Base-by-base conservation (phyloP, 2,329 filamentous ascomycete species). In the Colletotrichum chlorophyti region DNA sequence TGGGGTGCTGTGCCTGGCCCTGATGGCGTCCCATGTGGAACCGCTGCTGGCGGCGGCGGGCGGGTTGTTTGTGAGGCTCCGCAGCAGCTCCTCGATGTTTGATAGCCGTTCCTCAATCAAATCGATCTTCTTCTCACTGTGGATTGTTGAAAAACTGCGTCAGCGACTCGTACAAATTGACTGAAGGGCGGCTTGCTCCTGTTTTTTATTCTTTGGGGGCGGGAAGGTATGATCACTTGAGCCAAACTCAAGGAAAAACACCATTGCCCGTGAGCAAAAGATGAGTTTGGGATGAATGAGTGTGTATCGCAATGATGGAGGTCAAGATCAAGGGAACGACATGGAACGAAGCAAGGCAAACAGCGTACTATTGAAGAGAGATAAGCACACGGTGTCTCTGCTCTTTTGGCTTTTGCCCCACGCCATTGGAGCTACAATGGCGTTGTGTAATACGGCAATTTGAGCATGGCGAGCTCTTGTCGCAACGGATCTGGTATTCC, bases 291-390 rank as follows among this genome's bases (percentile, higher is more conserved):
- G n/a, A n/a, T n/a, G n/a, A n/a, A n/a, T n/a, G n/a, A n/a, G n/a
- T n/a, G n/a, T n/a, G n/a, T n/a, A n/a, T n/a, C n/a, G n/a, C n/a
- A n/a, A n/a, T n/a, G 12, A 46, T 29, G 14, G 31, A 10, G 58
- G 17, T 48, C 31, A 14, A 26, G 50, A 37, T 12, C 12, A 32
- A 24, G 15, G 35, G 17, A 54, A 34, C 4, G 35, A 34, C 24
- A 11, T 9, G 15, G 26, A 9, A 27, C 51, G 12, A 35, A 47
- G 31, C 42, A 40, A 32, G 41, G 34, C 49, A 31, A n/a, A 17
- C 42, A 31, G 74, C 81, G 64, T 70, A 85, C 83, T 86, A 86
- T 77, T 85, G 83, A 38, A 81, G 83, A 3, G 83, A 85, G 58
- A 86, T 85, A 61, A 86, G 73, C 34, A 86, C 83, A 49, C 83